Evolutionary conservation across 768 basidiomycete species (phyloP).

Genomic region (Podaxis sp.): DNA sequence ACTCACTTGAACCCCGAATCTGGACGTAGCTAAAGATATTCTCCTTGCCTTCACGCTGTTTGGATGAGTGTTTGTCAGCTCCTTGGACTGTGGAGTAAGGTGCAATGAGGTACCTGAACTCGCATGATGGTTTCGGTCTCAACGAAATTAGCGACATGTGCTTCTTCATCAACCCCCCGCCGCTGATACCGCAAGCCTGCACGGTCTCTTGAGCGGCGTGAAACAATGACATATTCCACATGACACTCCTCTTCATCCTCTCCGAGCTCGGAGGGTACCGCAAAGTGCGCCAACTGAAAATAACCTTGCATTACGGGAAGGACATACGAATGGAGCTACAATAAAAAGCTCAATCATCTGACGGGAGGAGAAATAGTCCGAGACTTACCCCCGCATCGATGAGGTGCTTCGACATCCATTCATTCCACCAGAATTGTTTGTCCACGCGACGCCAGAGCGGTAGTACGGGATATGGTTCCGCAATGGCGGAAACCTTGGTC

Average conservation of each 20-base stretch:
- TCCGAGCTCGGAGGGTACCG: slow-evolving; percentile 50
- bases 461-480: slow-evolving; percentile 73
- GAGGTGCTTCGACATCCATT: slow-evolving; percentile 80
- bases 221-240: slow-evolving; percentile 81
- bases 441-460: slow-evolving; percentile 93
- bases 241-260: slow-evolving; percentile 42
- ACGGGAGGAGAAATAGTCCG: background rate
- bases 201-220: slow-evolving; percentile 82
- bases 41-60: slow-evolving; percentile 66
- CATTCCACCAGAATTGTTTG: slow-evolving; percentile 95
- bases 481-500: slow-evolving; percentile 47
- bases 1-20: slow-evolving; percentile 85
- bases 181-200: slow-evolving; percentile 95
- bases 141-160: slow-evolving; percentile 93
- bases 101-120: slow-evolving; percentile 55
- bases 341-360: slow-evolving; percentile 3
- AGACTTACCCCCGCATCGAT: slow-evolving; percentile 77
- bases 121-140: slow-evolving; percentile 90
- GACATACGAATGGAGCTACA: slow-evolving; percentile 77
- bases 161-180: slow-evolving; percentile 90
- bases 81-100: background rate
- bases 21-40: slow-evolving; percentile 91
- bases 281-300: slow-evolving; percentile 74
- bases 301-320: slow-evolving; percentile 94
- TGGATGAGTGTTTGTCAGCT: background rate